These are phyloP conservation scores for Botryosphaeria dothidea DNA, from an alignment of 2,329 filamentous ascomycete species.

Conservation along the genomic window DNA sequence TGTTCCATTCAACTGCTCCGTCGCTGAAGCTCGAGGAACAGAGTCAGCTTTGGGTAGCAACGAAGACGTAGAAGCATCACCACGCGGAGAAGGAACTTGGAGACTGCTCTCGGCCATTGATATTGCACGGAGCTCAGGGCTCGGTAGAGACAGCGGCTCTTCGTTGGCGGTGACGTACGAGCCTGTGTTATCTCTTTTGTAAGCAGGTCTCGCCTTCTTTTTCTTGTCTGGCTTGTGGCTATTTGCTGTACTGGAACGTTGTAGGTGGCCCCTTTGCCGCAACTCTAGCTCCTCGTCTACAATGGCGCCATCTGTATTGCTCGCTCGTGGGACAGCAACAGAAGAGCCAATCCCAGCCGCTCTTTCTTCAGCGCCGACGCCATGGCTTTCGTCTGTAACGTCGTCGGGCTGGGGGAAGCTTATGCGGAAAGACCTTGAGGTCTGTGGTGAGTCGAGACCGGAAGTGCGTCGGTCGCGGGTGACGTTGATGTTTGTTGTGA, in stretches of 20 bases:
- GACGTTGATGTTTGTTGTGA: conserved; percentile 50
- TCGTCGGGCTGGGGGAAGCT: conserved; percentile 47
- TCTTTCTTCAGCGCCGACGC: conserved; percentile 23
- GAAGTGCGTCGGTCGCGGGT: conserved; percentile 45
- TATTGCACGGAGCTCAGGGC: background rate
- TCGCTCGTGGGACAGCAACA: conserved; percentile 7
- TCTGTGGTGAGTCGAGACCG: conserved; percentile 42
- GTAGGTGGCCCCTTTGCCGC: background rate
- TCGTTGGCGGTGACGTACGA: conserved; percentile 16
- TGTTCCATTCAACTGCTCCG: background rate
- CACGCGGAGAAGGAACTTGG: conserved; percentile 27
- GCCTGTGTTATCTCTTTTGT: conserved; percentile 4
- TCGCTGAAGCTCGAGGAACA: background rate
- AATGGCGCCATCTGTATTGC: conserved; percentile 5
- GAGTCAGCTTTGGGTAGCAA: conserved; percentile 38
- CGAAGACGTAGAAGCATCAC: conserved; percentile 37
- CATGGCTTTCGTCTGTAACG: conserved; percentile 31
- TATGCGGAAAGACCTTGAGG: conserved; percentile 38
- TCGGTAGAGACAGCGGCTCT: background rate
- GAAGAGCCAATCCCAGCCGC: background rate
- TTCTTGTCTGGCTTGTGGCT: background rate
- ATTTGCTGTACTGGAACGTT: background rate
- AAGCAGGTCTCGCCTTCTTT: background rate
- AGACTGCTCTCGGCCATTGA: conserved; percentile 16
- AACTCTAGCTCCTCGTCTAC: background rate